Base-by-base conservation (phyloP, 495 filamentous ascomycete species). In the Xylaria telfairii region DNA sequence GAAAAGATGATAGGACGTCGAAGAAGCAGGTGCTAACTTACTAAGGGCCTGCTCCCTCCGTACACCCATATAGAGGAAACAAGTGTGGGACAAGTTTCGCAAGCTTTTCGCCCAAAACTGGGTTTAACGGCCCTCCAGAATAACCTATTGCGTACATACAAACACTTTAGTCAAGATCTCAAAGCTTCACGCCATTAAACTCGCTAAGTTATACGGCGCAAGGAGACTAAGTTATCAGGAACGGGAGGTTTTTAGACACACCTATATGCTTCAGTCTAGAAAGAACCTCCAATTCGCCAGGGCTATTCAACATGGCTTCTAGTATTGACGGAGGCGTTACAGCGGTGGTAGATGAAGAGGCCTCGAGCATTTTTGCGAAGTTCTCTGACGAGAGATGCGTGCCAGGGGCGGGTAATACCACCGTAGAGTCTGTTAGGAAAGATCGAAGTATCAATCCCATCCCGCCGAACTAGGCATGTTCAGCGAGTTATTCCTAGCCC, bases 61-160 rank as follows among this genome's bases (percentile, higher is more conserved):
- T 77, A 21, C 72, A 75, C 1, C 75, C 75, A 62, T 75, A 74
- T 3, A 75, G 44, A 26, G 71, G 72, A 47, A 75, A 77, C 4
- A 77, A 53, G 44, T 77, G 75, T 26, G 72, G 74, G 12, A 74
- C 69, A n/a, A 76, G n/a, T 41, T 72, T 30, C 8, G 75, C 72
- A 21, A 77, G 46, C 41, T 70, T 69, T 2, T 71, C 67, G 19
- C 75, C 75, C 13, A 71, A 59, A 2, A 74, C 68, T 0, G 75
- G 75, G 46, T 77, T 77, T 13, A 77, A 73, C 32, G 75, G 75
- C 19, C 75, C 75, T 32, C 75, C 75, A 17, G 73, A 64, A 47
- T 77, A 77, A 30, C 70, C 75, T n/a, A n/a, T n/a, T n/a, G n/a
- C n/a, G n/a, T n/a, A n/a, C n/a, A n/a, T n/a, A n/a, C n/a, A n/a